Evolutionary conservation across 139 green algal species (phyloP), one percentile per base, ranked within the genome.

Genomic region (Diplosphaera chodatii): DNA sequence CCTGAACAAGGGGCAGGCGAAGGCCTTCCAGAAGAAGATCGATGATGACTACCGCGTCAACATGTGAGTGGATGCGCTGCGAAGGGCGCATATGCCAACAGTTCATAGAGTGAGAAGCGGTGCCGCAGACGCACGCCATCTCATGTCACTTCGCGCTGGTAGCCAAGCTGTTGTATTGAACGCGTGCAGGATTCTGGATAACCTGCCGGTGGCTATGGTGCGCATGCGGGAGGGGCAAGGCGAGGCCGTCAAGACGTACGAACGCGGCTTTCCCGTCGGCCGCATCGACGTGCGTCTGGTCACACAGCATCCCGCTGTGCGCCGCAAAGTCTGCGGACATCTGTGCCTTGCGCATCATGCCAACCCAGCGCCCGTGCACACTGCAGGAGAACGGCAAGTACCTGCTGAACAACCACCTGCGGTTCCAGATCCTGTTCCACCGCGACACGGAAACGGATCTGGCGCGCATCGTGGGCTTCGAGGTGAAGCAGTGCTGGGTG

Each of bases 371-470:
- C n/a, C n/a, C n/a, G n/a, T n/a, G n/a, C n/a, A n/a, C n/a, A n/a
- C n/a, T n/a, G 70, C 75, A 95, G 71, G 80, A 85, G 13, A 76
- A 90, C 70, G 80, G 89, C 48, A 90, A 91, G 70, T 81, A 86
- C 55, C 96, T 90, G 81, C 63, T 99, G 32, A 79, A 99, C 86
- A 99, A 99, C 77, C 96, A 99, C 82, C 76, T 99, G 68, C 82
- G 88, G 31, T 99, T 98, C 88, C 97, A 85, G 29, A 94, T 99
- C 70, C 81, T 98, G 55, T 97, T 96, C 80, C 94, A 99, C 82
- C 86, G 89, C 67, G 93, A 99, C 68, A 33, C 48, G 13, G 73
- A 86, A 29, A 96, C 87, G 1, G 87, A 95, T 74, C 77, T 94
- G 8, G 81, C 86, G 0, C 78, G 95, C 32, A 95, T 99, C 48